Evolutionary conservation across 176 grass and related monocot genomes (phyloP).

Genomic region (Zizania latifolia): DNA sequence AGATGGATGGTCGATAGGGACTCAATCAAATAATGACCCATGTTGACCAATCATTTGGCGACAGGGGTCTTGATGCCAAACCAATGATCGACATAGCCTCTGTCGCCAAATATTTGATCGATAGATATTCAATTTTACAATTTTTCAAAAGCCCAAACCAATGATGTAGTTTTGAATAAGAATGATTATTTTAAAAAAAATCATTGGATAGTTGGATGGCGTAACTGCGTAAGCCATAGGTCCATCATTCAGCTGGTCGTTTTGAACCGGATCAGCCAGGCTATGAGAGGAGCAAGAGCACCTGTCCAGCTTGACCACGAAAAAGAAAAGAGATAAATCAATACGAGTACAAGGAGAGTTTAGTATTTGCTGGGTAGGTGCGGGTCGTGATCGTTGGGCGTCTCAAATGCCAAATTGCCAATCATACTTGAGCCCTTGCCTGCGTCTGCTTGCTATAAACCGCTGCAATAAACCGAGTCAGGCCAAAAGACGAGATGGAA

Average conservation of each 20-base stretch:
- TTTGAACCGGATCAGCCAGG: neutral
- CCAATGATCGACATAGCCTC: too few relatives aligned
- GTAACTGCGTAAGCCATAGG: neutral
- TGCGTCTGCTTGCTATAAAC: neutral
- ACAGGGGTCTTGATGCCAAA: too few relatives aligned
- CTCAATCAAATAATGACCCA: too few relatives aligned
- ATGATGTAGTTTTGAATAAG: too few relatives aligned
- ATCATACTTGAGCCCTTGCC: neutral
- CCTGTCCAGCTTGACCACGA: neutral
- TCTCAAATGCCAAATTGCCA: neutral
- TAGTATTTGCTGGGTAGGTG: neutral
- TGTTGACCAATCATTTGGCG: too few relatives aligned
- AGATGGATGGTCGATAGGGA: too few relatives aligned
- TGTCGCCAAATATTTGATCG: too few relatives aligned
- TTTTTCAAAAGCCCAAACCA: too few relatives aligned
- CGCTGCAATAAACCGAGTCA: too few relatives aligned
- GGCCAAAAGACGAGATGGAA: too few relatives aligned
- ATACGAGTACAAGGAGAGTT: neutral
- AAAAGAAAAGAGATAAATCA: neutral
- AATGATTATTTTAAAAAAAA: too few relatives aligned
- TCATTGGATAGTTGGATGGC: neutral
- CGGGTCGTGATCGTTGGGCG: neutral
- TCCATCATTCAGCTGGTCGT: neutral
- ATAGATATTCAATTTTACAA: too few relatives aligned
- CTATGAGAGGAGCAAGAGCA: neutral